phyloP scores from a whole-genome alignment of 2,329 filamentous ascomycete genomes.

The Aspergillus fumigatus region DNA sequence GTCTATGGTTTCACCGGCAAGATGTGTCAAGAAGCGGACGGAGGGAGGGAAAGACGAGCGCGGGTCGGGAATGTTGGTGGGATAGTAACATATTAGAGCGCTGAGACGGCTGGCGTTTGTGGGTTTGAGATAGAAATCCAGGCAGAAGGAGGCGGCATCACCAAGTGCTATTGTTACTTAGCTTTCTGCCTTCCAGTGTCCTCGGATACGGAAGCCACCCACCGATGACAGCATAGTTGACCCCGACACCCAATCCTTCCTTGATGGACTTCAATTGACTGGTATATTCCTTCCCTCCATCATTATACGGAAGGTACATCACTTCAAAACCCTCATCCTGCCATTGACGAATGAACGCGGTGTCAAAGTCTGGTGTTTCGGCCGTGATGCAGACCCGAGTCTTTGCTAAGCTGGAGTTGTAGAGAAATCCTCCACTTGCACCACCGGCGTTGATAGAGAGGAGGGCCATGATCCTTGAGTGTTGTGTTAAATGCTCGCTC shows the following conservation, averaged over 20 bases:
- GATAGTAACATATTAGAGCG: slow-evolving; percentile 61
- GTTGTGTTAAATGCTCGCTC: not conserved
- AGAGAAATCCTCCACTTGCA: slow-evolving; percentile 30
- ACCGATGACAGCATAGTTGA: slow-evolving; percentile 61
- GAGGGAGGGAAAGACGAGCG: slow-evolving; percentile 31
- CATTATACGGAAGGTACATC: slow-evolving; percentile 53
- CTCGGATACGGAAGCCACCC: slow-evolving; percentile 15
- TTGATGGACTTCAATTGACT: slow-evolving; percentile 48
- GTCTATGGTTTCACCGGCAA: slow-evolving; percentile 49
- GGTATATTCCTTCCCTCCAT: slow-evolving; percentile 48
- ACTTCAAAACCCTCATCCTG: slow-evolving; percentile 58
- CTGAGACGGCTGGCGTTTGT: slow-evolving; percentile 50
- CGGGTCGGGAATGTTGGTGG: slow-evolving; percentile 52
- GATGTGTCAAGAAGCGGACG: slow-evolving; percentile 53
- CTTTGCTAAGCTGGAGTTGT: slow-evolving; percentile 29
- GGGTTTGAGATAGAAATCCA: slow-evolving; percentile 55
- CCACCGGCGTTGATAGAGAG: slow-evolving; percentile 32
- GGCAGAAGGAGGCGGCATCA: slow-evolving; percentile 55
- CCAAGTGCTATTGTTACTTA: slow-evolving; percentile 50
- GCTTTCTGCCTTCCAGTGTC: not conserved
- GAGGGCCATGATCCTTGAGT: slow-evolving; percentile 22
- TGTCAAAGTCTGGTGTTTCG: slow-evolving; percentile 47
- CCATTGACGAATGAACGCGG: slow-evolving; percentile 51
- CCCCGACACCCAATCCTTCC: slow-evolving; percentile 52
- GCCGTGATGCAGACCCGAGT: slow-evolving; percentile 31